Percentiles rank a stretch among this genome's conserved stretches.
These are phyloP conservation scores for Raffaelea ambrosiae DNA, from an alignment of 2,329 filamentous ascomycete species.

Conservation along the genomic window DNA sequence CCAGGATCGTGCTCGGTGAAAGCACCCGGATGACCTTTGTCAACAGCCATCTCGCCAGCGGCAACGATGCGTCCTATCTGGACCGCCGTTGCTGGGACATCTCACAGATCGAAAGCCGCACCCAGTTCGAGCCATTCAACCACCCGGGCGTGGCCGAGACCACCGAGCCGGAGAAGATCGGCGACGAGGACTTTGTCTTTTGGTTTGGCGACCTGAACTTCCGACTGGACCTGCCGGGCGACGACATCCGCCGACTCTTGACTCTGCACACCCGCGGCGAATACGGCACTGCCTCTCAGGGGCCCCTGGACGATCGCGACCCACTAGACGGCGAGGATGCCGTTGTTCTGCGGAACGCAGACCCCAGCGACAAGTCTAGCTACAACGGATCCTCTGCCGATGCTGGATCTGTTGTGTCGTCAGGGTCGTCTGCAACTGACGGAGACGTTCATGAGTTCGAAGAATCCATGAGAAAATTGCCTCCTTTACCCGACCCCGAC, in stretches of 20 bases:
- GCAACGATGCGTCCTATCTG: conserved; percentile 65
- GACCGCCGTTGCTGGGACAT: conserved; percentile 89
- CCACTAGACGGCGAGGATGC: conserved; percentile 39
- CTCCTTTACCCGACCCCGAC: conserved; percentile 40
- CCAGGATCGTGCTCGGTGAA: conserved; percentile 77
- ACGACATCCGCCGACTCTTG: conserved; percentile 79
- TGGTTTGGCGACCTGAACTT: conserved; percentile 98
- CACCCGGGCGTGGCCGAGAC: conserved; percentile 54
- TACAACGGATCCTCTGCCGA: background rate
- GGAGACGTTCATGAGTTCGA: background rate
- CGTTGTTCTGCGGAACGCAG: conserved; percentile 34
- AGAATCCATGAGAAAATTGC: background rate
- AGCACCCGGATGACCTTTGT: conserved; percentile 83
- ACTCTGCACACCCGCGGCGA: conserved; percentile 75
- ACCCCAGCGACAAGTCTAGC: conserved; percentile 33
- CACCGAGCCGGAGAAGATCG: conserved; percentile 58
- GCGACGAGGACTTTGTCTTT: conserved; percentile 87
- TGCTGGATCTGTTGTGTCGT: too few species aligned
- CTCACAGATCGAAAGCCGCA: conserved; percentile 64
- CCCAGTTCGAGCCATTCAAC: conserved; percentile 67
- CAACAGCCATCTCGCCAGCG: conserved; percentile 86
- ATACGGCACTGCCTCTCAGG: conserved; percentile 40
- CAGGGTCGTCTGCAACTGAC: too few species aligned
- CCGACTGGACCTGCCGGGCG: conserved; percentile 75
- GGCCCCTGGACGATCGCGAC: conserved; percentile 16